These are phyloP conservation scores for Argentina anserina DNA, from an alignment of 306 rosid genomes.

Conservation along the genomic window DNA sequence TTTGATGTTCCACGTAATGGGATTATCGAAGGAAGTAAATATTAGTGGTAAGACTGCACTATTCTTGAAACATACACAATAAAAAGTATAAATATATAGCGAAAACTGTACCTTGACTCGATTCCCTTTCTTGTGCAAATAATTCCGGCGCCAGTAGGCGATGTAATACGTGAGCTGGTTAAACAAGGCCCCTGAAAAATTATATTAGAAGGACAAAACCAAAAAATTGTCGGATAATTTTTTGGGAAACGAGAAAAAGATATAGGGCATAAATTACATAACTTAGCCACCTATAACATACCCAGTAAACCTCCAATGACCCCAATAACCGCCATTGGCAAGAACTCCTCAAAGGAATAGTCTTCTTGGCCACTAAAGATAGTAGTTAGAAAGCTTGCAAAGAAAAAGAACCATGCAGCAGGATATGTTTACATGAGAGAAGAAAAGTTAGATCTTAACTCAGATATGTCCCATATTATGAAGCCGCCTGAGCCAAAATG, in stretches of 20 bases:
- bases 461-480: slow-evolving; percentile 94
- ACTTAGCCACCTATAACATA: slow-evolving; percentile 17
- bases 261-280: neutral
- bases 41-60: slow-evolving; percentile 1
- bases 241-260: neutral
- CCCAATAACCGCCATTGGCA: slow-evolving; percentile 96
- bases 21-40: slow-evolving; percentile 3
- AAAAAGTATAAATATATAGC: neutral
- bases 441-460: slow-evolving; percentile 57
- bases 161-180: slow-evolving; percentile 86
- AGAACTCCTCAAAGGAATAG: slow-evolving; percentile 83
- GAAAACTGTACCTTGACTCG: slow-evolving; percentile 65
- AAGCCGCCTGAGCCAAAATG: slow-evolving; percentile 98
- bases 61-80: slow-evolving; percentile 15
- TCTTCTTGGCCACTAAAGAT: slow-evolving; percentile 92
- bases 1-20: neutral
- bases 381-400: slow-evolving; percentile 37
- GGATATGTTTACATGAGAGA: neutral
- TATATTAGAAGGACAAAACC: neutral
- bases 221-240: neutral
- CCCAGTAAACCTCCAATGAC: slow-evolving; percentile 94
- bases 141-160: slow-evolving; percentile 77
- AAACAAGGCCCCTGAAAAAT: slow-evolving; percentile 74
- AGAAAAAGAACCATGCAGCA: neutral
- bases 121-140: slow-evolving; percentile 88